Conservation (phyloP, 169 alveolate species). For the Eimeria brunetti region DNA sequence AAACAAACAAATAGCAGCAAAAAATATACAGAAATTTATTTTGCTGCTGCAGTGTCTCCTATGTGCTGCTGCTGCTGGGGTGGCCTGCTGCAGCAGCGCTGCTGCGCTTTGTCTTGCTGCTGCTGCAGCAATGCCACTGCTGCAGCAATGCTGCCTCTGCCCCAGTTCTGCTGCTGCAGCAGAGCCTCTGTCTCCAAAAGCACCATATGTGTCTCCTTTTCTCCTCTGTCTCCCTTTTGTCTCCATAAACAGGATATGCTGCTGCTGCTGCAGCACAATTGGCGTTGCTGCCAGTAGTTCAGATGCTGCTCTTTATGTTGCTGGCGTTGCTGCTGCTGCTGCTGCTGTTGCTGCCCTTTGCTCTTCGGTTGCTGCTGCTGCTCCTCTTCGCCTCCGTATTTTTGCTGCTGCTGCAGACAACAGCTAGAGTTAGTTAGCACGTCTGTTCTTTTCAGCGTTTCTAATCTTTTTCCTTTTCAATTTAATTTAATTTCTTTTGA, state of each 20-base stretch:
- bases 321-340: background rate
- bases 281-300: no score
- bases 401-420: background rate
- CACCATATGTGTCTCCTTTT: no score
- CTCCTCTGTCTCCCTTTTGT: no score
- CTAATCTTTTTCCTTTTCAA: background rate
- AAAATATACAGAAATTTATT: background rate
- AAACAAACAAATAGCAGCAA: no score
- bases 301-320: background rate
- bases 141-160: background rate
- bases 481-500: background rate
- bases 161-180: background rate
- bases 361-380: background rate
- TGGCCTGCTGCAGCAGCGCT: no score
- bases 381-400: background rate
- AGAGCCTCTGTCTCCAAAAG: no score
- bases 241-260: no score
- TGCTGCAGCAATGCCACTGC: no score
- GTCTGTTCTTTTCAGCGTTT: background rate
- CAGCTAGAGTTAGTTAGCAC: background rate
- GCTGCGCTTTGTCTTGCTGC: no score
- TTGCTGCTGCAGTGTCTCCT: background rate
- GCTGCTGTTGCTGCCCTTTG: background rate
- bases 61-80: no score
- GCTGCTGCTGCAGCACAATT: no score